A percentile compares a stretch with the other conserved stretches of the same genome.
These are phyloP conservation scores for Diplogelasinospora grovesii DNA, from an alignment of 495 filamentous ascomycete genomes.

Conservation along the genomic window DNA sequence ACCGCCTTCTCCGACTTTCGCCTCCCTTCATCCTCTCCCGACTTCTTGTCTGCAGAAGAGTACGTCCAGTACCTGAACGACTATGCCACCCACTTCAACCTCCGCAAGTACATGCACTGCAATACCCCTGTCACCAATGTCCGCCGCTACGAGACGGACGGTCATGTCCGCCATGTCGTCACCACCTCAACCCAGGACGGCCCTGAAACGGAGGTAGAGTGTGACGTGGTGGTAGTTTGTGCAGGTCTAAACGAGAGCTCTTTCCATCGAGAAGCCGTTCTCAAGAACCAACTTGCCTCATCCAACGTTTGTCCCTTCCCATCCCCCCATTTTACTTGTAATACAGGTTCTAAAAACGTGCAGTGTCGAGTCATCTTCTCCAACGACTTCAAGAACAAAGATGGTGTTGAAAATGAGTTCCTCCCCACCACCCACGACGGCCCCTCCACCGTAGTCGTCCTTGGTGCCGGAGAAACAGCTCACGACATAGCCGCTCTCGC, in stretches of 20 bases:
- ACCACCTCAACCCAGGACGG: slow-evolving; percentile 4
- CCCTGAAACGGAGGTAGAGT: slow-evolving; percentile 12
- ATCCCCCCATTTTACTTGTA: background rate
- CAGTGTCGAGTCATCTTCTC: slow-evolving; percentile 28
- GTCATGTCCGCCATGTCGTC: slow-evolving; percentile 16
- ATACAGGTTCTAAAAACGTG: too few species aligned
- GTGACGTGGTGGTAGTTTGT: slow-evolving; percentile 31
- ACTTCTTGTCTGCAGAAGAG: slow-evolving; percentile 20
- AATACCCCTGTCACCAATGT: slow-evolving; percentile 1
- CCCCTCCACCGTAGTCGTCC: slow-evolving; percentile 26
- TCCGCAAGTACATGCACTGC: slow-evolving; percentile 3
- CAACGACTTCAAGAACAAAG: slow-evolving; percentile 26
- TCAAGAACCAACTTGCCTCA: slow-evolving; percentile 27
- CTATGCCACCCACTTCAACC: slow-evolving; percentile 2
- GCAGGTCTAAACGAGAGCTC: slow-evolving; percentile 30
- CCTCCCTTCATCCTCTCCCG: slow-evolving; percentile 12
- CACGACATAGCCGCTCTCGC: slow-evolving; percentile 32
- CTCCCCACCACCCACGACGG: slow-evolving; percentile 4
- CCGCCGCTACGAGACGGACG: slow-evolving; percentile 1
- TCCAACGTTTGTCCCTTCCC: background rate
- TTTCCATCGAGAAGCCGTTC: too few species aligned
- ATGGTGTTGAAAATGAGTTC: slow-evolving; percentile 16
- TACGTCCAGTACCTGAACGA: slow-evolving; percentile 22
- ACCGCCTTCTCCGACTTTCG: slow-evolving; percentile 30
- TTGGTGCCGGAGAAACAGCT: slow-evolving; percentile 33